Percentiles rank a stretch among this genome's conserved stretches.
phyloP scores from a whole-genome alignment of 2,329 filamentous ascomycete genomes.

The Cladosporium sp. region DNA sequence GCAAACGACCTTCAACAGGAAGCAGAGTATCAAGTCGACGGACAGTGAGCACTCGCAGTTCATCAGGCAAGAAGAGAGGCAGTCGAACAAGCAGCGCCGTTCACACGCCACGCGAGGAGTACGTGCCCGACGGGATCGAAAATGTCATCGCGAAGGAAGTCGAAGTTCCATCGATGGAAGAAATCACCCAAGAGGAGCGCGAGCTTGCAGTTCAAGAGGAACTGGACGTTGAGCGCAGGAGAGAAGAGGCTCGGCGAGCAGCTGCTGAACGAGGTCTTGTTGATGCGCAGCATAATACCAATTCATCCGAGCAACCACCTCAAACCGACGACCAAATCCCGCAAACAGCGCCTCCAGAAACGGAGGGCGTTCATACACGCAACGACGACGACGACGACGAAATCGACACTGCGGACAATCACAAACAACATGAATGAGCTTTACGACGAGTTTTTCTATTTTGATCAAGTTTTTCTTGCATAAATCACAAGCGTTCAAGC shows the following conservation, averaged over 20 bases:
- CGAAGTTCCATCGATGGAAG: slow-evolving; percentile 45
- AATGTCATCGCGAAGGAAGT: slow-evolving; percentile 26
- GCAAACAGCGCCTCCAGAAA: too few relatives aligned
- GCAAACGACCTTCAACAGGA: slow-evolving; percentile 41
- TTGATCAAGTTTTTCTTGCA: not conserved
- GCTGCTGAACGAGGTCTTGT: slow-evolving; percentile 51
- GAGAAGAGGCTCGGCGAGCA: slow-evolving; percentile 51
- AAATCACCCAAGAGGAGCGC: slow-evolving; percentile 56
- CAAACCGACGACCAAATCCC: not conserved
- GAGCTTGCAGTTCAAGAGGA: slow-evolving; percentile 52
- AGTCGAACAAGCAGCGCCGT: slow-evolving; percentile 18
- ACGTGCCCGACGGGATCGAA: slow-evolving; percentile 5
- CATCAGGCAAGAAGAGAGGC: slow-evolving; percentile 8
- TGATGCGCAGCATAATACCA: not conserved
- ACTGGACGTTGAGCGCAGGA: slow-evolving; percentile 46
- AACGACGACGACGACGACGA: not conserved
- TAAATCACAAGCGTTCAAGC: slow-evolving; percentile 6
- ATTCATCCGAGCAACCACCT: not conserved
- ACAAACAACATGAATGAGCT: too few relatives aligned
- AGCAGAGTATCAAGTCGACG: slow-evolving; percentile 18
- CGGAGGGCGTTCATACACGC: too few relatives aligned
- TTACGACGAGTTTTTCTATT: too few relatives aligned
- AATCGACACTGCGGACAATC: too few relatives aligned
- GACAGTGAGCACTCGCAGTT: slow-evolving; percentile 24
- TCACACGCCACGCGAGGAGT: slow-evolving; percentile 15